Percentiles rank a stretch among this genome's conserved stretches.
These are phyloP conservation scores for Articulospora tetracladia DNA, from an alignment of 495 filamentous ascomycete genomes.

Conservation along the genomic window DNA sequence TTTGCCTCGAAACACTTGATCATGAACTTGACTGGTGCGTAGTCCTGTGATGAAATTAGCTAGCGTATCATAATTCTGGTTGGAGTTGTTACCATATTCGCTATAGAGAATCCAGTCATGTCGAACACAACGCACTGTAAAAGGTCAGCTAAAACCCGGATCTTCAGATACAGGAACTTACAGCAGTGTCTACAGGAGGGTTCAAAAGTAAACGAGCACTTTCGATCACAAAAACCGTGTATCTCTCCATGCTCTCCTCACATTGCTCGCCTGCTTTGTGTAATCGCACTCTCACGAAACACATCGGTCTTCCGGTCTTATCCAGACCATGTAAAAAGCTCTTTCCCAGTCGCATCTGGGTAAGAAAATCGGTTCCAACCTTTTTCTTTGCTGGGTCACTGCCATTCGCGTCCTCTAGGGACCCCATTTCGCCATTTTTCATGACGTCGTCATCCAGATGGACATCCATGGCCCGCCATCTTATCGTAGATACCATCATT, in stretches of 20 bases:
- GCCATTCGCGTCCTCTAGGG: constrained; percentile 55
- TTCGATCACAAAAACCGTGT: constrained; percentile 93
- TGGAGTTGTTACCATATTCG: constrained; percentile 74
- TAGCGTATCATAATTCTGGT: not conserved
- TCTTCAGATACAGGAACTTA: constrained; percentile 44
- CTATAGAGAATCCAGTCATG: constrained; percentile 86
- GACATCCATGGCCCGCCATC: constrained; percentile 79
- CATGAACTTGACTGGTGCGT: constrained; percentile 95
- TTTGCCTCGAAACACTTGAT: constrained; percentile 99
- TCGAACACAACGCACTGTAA: constrained; percentile 81
- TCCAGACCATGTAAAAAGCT: constrained; percentile 89
- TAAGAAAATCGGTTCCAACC: constrained; percentile 76
- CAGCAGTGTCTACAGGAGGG: constrained; percentile 84
- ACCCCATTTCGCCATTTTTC: constrained; percentile 66
- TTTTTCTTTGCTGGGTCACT: constrained; percentile 45
- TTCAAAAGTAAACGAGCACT: constrained; percentile 78
- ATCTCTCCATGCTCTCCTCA: constrained; percentile 75
- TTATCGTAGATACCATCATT: constrained; percentile 92
- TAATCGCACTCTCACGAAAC: constrained; percentile 75
- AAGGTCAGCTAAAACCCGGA: not conserved
- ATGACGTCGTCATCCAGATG: constrained; percentile 88
- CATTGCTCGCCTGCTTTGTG: constrained; percentile 80
- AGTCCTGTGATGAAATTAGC: constrained; percentile 60
- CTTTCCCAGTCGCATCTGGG: constrained; percentile 88
- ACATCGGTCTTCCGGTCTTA: constrained; percentile 82